phyloP scores from a whole-genome alignment of 73 alveolate genomes.

The Blepharisma japonicum region DNA sequence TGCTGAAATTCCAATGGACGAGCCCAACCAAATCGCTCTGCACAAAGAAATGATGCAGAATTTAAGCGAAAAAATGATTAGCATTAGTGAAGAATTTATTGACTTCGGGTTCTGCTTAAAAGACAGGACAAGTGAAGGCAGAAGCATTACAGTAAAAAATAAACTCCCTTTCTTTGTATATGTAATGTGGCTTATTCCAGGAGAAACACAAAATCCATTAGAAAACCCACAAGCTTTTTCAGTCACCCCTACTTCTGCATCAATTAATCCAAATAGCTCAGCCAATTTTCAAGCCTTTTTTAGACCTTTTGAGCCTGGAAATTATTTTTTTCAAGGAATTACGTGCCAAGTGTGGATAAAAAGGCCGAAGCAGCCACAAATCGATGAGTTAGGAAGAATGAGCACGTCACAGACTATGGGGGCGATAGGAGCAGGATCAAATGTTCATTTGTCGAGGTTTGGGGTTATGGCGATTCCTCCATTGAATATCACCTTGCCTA shows the following conservation, averaged over 20 bases:
- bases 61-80: conserved; percentile 47
- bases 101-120: conserved; percentile 72
- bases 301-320: conserved; percentile 61
- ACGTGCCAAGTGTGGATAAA: conserved; percentile 58
- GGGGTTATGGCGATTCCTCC: conserved; percentile 66
- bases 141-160: conserved; percentile 50
- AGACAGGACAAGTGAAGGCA: conserved; percentile 64
- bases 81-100: conserved; percentile 58
- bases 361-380: conserved; percentile 38
- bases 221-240: conserved; percentile 41
- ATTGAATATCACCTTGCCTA: conserved; percentile 58
- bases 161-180: background rate
- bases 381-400: conserved; percentile 31
- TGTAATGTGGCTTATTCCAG: conserved; percentile 18
- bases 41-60: conserved; percentile 81
- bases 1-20: conserved; percentile 60
- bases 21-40: conserved; percentile 83
- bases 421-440: background rate
- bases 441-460: background rate
- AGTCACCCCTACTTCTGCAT: conserved; percentile 33
- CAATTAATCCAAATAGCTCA: conserved; percentile 40
- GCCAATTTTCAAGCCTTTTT: conserved; percentile 40
- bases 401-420: conserved; percentile 36
- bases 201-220: background rate
- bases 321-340: conserved; percentile 55